Evolutionary conservation across 2,329 filamentous ascomycete species (phyloP), one percentile per base, ranked within the genome.

Genomic region (Colletotrichum melonis): DNA sequence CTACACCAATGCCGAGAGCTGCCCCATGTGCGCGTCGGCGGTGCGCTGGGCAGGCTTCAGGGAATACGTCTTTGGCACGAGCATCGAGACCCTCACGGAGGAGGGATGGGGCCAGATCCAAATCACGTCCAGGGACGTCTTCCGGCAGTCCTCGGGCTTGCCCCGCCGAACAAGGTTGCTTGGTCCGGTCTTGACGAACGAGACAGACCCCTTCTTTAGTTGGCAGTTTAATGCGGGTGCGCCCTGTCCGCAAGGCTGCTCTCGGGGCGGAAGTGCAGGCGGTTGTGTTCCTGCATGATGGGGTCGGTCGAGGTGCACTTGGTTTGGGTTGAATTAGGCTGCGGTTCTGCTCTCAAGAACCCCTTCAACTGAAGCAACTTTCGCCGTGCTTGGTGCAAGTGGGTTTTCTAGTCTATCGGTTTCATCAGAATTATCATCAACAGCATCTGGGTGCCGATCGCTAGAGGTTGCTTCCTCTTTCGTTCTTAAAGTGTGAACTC

Each of bases 1-100:
- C 4, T 90, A 90, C 78, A 90, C 88, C 26, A 90, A 88, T 77
- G 88, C 85, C 2, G 88, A 90, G 78, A 86, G 85, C 69, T 90
- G 88, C 77, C 86, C 88, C 7, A 91, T 90, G 86, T 91, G 89
- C 75, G 87, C 88, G 1, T 85, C 87, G 7, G 88, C 88, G 0
- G 89, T 90, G 74, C 84, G 87, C 1, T 90, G 87, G 87, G 83
- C 88, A 0, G 87, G 87, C 0, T 89, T 90, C 80, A 82, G 81
- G 49, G 88, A 90, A 79, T 88, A 88, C 76, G 83, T 90, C 8
- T 90, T 86, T 76, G 88, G 87, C 6, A 89, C 87, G 1, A 85
- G 82, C 30, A 87, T 89, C 72, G 80, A 85, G 28, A 82, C 79
- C 5, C 80, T 90, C 38, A 79, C 87, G 14, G 79, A 82, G 46